A percentile compares a stretch with the other conserved stretches of the same genome.
Conservation (phyloP, 345 rosid species). For the Salix viminalis region DNA sequence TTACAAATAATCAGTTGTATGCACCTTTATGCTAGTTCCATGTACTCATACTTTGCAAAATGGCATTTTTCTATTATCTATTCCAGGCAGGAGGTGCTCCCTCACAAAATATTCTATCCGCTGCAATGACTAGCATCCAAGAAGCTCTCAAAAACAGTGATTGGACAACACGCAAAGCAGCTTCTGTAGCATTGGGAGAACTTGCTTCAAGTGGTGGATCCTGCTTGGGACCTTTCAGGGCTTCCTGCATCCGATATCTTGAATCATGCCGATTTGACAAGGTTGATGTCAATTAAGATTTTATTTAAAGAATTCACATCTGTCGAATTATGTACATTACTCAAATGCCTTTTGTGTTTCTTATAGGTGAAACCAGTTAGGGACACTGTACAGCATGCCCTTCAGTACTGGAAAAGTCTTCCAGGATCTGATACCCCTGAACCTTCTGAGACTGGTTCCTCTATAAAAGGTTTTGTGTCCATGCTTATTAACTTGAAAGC, state of each 20-base stretch:
- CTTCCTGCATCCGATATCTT: constrained; percentile 66
- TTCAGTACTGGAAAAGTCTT: constrained; percentile 78
- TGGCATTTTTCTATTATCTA: constrained; percentile 3
- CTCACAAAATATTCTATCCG: constrained; percentile 45
- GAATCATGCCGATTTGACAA: constrained; percentile 95
- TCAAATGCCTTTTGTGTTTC: constrained; percentile 16
- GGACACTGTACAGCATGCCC: constrained; percentile 65
- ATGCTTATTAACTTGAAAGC: constrained; percentile 4
- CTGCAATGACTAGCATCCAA: constrained; percentile 69
- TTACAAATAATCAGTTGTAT: neutral
- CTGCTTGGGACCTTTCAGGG: constrained; percentile 60
- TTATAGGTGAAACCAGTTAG: constrained; percentile 92
- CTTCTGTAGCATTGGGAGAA: constrained; percentile 67
- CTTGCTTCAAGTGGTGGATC: constrained; percentile 68
- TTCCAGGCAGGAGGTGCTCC: constrained; percentile 90
- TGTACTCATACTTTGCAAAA: neutral
- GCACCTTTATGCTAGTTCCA: neutral
- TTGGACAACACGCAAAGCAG: constrained; percentile 94
- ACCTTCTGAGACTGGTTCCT: constrained; percentile 75
- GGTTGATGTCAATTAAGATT: constrained; percentile 33
- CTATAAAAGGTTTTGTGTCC: constrained; percentile 55
- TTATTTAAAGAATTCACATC: constrained; percentile 2
- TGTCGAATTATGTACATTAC: neutral
- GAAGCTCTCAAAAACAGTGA: constrained; percentile 71
- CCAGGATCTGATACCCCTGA: constrained; percentile 60